phyloP scores from a whole-genome alignment of 441 rosid genomes.

The Lepidium campestre region DNA sequence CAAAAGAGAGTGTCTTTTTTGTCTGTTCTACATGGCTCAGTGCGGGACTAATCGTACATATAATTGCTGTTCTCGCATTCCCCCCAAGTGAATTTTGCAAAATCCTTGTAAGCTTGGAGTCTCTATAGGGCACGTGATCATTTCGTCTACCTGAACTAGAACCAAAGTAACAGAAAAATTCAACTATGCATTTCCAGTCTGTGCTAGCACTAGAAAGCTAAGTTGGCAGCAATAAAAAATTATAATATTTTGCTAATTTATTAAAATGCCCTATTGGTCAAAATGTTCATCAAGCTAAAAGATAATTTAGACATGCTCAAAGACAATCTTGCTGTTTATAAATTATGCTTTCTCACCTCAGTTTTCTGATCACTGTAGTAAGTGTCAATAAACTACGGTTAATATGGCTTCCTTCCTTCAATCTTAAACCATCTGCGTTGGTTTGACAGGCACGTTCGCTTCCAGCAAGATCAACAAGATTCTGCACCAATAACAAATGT shows the following conservation, averaged over 20 bases:
- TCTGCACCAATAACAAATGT: slow-evolving; percentile 40
- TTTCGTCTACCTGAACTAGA: slow-evolving; percentile 64
- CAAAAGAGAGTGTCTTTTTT: slow-evolving; percentile 77
- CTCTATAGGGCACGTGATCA: slow-evolving; percentile 80
- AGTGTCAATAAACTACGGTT: slow-evolving; percentile 91
- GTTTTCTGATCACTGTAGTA: slow-evolving; percentile 86
- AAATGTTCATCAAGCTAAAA: slow-evolving; percentile 6
- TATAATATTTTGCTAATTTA: not conserved
- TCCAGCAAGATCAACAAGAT: slow-evolving; percentile 97
- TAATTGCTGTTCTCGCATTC: slow-evolving; percentile 89
- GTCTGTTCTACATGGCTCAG: slow-evolving; percentile 86
- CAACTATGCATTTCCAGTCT: not conserved
- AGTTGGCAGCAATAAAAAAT: not conserved
- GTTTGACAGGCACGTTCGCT: slow-evolving; percentile 90
- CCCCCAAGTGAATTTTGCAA: slow-evolving; percentile 95
- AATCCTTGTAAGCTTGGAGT: slow-evolving; percentile 92
- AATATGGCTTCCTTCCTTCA: slow-evolving; percentile 91
- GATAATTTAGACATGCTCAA: slow-evolving; percentile 4
- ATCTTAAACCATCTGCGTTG: slow-evolving; percentile 66
- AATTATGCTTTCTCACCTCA: slow-evolving; percentile 51
- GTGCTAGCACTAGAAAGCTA: not conserved
- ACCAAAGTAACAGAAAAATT: slow-evolving; percentile 12
- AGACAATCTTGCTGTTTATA: slow-evolving; percentile 1
- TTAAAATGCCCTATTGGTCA: not conserved
- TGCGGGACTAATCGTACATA: slow-evolving; percentile 91